Base-by-base conservation (phyloP, 495 filamentous ascomycete genomes). In the Podospora bellae-mahoneyi region DNA sequence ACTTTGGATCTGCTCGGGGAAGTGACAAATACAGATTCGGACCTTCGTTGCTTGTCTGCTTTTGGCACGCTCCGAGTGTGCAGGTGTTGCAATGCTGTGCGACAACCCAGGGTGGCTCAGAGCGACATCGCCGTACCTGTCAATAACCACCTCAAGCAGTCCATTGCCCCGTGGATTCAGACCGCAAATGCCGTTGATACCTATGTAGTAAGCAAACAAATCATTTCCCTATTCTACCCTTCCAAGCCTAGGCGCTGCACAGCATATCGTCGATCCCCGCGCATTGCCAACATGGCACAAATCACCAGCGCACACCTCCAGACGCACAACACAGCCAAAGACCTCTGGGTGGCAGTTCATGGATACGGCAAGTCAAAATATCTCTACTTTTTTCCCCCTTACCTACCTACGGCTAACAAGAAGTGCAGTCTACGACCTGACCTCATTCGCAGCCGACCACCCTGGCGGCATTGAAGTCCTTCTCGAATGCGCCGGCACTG, bases 381-480 rank as follows among this genome's bases (percentile, higher is more conserved):
- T 23, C 23, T 23, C 23, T 23, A 1, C 23, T 23, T 23, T 23
- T 23, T 23, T 2, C 23, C 1, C 23, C 23, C 23, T 23, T 23
- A 2, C 23, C 23, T 23, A 23, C 23, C 23, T 23, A 23, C 23
- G 23, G 23, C 23, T 23, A 23, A 23, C 23, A 23, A 23, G 23
- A 23, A 23, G 23, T 23, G 23, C 23, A 23, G 23, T 23, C 23
- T 23, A 23, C 23, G 23, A 23, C 23, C 23, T 23, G 23, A 23
- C 23, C 1, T 23, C 23, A 23, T 23, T 23, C 23, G 23, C 23
- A 23, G 23, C 23, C 55, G 86, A 87, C 64, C 86, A 89, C 66
- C 88, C 87, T 2, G 87, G 88, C 48, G 88, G 86, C 20, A 77
- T 74, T 32, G 84, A 85, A 10, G 80, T 86, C 3, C 80, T 89